Evolutionary conservation across 2,329 filamentous ascomycete species (phyloP), one percentile per base, ranked within the genome.

Genomic region (Lecanicillium sp.): DNA sequence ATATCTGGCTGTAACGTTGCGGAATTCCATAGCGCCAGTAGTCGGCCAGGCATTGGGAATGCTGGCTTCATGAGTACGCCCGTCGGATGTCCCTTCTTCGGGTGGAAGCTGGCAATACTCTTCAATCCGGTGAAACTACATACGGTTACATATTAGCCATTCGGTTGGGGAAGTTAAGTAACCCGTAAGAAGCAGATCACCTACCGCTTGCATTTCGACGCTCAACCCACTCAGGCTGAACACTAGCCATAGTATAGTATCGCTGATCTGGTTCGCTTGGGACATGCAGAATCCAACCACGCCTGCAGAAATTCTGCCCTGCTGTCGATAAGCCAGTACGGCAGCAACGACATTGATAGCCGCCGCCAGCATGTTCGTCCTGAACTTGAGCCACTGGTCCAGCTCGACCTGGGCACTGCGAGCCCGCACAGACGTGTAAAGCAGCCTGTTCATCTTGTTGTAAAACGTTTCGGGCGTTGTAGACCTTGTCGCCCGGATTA

Each of bases 251-350:
- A 77, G 48, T 27, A 77, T 75, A 0, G 66, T 68, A 41, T 66
- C 57, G 35, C 69, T 74, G n/a, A 77, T 54, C 0, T 67, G 68
- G 13, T 68, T 74, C 17, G 73, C 72, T 38, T 74, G 76, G n/a
- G 64, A 68, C 20, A 77, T 56, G 2, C 72, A 76, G 52, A 77
- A 75, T 6, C 71, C 72, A 3, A 76, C 71, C 29, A 75, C 51
- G 3, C 72, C 72, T 17, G 72, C 69, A 9, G 67, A 61, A 3
- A 74, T 61, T 0, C 59, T 46, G 12, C 64, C 65, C 9, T 25
- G 13, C 12, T 35, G 25, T 2, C 22, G 25, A 13, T 30, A 12
- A 2, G 18, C 37, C 8, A 40, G 32, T 11, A 10, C 20, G 10
- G 32, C 37, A 5, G 27, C 37, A 3, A 40, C 6, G 3, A 40